Evolutionary conservation across 371 early-diverging fungal species (phyloP).

Genomic region (Apophysomyces ossiformis): DNA sequence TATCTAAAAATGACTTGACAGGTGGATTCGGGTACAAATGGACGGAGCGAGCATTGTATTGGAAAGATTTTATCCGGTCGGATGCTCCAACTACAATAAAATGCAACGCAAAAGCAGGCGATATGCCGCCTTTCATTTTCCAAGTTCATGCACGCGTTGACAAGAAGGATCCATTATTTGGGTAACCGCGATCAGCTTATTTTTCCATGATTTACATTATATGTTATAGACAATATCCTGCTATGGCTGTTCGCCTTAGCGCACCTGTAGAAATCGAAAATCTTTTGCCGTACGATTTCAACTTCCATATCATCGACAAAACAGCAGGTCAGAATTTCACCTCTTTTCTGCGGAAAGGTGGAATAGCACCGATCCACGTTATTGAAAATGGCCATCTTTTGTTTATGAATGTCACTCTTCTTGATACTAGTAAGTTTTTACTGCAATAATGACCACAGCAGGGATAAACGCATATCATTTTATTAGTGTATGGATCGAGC

Average conservation of each 20-base stretch:
- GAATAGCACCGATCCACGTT: constrained; percentile 79
- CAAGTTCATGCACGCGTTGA: constrained; percentile 65
- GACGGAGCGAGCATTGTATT: constrained; percentile 68
- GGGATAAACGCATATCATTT: not conserved
- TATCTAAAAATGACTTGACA: constrained; percentile 1
- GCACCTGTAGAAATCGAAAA: constrained; percentile 97
- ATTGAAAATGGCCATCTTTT: constrained; percentile 86
- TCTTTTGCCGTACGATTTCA: constrained; percentile 87
- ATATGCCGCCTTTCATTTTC: constrained; percentile 75
- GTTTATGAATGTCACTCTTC: constrained; percentile 75
- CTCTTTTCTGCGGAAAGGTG: constrained; percentile 74
- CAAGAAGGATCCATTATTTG: constrained; percentile 58
- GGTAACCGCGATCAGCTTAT: constrained; percentile 18
- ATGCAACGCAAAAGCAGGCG: constrained; percentile 48
- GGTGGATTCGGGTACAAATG: constrained; percentile 83
- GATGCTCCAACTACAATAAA: constrained; percentile 47
- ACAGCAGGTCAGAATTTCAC: constrained; percentile 64
- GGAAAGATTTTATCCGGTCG: constrained; percentile 63
- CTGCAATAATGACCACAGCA: not conserved
- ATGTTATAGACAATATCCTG: constrained; percentile 69
- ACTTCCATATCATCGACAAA: constrained; percentile 80
- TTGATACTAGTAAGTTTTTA: constrained; percentile 61
- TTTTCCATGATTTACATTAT: not conserved
- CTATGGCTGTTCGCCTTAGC: constrained; percentile 80
- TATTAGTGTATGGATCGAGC: constrained; percentile 63